Conservation (phyloP, 805 yeast species). For the Yarrowia bubula region DNA sequence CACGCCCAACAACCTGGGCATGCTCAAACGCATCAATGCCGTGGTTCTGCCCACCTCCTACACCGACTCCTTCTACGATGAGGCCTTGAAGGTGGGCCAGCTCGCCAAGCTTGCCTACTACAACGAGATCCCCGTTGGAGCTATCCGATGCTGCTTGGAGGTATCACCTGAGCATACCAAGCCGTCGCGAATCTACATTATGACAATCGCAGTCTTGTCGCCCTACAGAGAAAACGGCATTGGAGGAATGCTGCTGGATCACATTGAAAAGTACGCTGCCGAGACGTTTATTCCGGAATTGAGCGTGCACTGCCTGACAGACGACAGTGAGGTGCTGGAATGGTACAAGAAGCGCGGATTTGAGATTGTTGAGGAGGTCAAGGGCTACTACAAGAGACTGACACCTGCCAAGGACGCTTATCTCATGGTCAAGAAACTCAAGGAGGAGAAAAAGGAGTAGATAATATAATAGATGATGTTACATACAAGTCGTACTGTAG, state of each 20-base stretch:
- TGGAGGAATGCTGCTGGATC: conserved; percentile 58
- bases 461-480: background rate
- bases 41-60: conserved; percentile 53
- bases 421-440: conserved; percentile 32
- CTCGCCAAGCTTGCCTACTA: conserved; percentile 60
- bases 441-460: background rate
- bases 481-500: too few relatives aligned
- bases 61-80: conserved; percentile 52
- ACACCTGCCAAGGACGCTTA: conserved; percentile 49
- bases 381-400: conserved; percentile 50
- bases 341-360: conserved; percentile 59
- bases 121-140: conserved; percentile 80
- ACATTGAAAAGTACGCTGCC: conserved; percentile 56
- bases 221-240: conserved; percentile 62
- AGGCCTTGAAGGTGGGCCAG: conserved; percentile 49
- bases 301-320: conserved; percentile 52
- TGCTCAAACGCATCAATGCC: conserved; percentile 55
- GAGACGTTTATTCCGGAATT: conserved; percentile 53
- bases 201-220: conserved; percentile 64
- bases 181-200: conserved; percentile 61
- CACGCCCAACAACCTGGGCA: conserved; percentile 59
- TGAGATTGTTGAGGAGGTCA: conserved; percentile 39
- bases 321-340: conserved; percentile 44
- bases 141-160: conserved; percentile 52
- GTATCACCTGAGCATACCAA: conserved; percentile 46